Conservation (phyloP, 1,284 basidiomycete species). For the Leccinum subfulvum region DNA sequence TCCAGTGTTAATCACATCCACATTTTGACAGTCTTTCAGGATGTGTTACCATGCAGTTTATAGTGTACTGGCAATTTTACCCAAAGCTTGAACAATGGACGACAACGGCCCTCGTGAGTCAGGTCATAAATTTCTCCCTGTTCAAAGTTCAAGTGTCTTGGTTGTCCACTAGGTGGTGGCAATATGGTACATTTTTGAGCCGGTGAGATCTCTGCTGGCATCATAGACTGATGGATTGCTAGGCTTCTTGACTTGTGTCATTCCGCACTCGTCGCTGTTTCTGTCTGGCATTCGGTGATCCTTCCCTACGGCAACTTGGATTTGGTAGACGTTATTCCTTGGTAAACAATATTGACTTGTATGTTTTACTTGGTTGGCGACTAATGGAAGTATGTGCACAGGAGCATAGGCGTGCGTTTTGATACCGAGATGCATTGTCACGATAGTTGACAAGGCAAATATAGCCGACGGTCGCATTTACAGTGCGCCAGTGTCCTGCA, state of each 20-base stretch:
- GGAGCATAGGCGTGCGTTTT: constrained; percentile 28
- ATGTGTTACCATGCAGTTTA: constrained; percentile 28
- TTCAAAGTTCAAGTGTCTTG: neutral
- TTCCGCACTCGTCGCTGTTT: constrained; percentile 20
- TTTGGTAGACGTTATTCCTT: constrained; percentile 21
- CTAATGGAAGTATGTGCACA: constrained; percentile 2
- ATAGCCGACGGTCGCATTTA: constrained; percentile 22
- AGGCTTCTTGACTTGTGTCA: constrained; percentile 29
- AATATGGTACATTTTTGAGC: constrained; percentile 18
- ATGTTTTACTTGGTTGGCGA: neutral
- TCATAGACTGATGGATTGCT: neutral
- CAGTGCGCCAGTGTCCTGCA: constrained; percentile 9
- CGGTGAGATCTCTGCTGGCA: neutral
- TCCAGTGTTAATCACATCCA: neutral
- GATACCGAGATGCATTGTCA: neutral
- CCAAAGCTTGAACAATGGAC: constrained; percentile 19
- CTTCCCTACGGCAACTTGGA: constrained; percentile 16
- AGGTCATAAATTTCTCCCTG: constrained; percentile 13
- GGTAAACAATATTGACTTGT: constrained; percentile 14
- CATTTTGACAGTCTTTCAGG: constrained; percentile 22
- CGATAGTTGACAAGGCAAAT: constrained; percentile 1
- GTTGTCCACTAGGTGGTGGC: constrained; percentile 17
- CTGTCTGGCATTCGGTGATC: constrained; percentile 27
- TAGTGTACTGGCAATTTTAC: constrained; percentile 25
- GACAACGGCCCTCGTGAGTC: neutral